A percentile compares a stretch with the other conserved stretches of the same genome.
Evolutionary conservation across 768 basidiomycete genomes (phyloP).

Genomic region (Kwoniella heveanensis): DNA sequence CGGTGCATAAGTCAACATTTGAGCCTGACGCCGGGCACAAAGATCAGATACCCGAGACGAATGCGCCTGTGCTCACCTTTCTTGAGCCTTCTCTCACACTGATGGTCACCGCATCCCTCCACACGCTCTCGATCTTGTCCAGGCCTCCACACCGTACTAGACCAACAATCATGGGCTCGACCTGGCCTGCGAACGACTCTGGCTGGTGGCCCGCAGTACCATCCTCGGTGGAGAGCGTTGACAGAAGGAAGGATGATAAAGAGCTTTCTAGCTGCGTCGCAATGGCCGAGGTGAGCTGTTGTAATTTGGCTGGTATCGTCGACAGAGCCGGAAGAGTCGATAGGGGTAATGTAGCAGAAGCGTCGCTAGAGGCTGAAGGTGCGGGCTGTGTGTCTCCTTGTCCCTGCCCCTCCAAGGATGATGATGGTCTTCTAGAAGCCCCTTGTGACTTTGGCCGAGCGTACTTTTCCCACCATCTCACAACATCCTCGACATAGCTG

Average conservation of each 20-base stretch:
- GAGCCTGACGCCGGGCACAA: too few species aligned
- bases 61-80: too few species aligned
- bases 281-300: constrained; percentile 28
- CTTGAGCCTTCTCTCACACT: constrained; percentile 46
- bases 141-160: constrained; percentile 62
- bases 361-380: background rate
- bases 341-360: constrained; percentile 21
- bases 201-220: constrained; percentile 13
- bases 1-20: too few species aligned
- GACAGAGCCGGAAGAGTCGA: constrained; percentile 38
- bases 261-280: constrained; percentile 45
- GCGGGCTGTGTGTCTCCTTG: background rate
- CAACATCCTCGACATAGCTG: constrained; percentile 56
- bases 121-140: constrained; percentile 47
- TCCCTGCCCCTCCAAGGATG: background rate
- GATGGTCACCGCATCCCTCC: constrained; percentile 51
- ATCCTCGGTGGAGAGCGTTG: constrained; percentile 23
- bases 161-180: constrained; percentile 75
- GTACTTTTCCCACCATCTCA: constrained; percentile 49
- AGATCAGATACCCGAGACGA: too few species aligned
- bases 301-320: constrained; percentile 30
- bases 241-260: constrained; percentile 27
- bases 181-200: constrained; percentile 35
- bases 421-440: background rate
- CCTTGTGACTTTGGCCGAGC: constrained; percentile 18